A percentile compares a stretch with the other conserved stretches of the same genome.
These are phyloP conservation scores for Hyphodiscus hymeniophilus DNA, from an alignment of 495 filamentous ascomycete genomes.

Conservation along the genomic window DNA sequence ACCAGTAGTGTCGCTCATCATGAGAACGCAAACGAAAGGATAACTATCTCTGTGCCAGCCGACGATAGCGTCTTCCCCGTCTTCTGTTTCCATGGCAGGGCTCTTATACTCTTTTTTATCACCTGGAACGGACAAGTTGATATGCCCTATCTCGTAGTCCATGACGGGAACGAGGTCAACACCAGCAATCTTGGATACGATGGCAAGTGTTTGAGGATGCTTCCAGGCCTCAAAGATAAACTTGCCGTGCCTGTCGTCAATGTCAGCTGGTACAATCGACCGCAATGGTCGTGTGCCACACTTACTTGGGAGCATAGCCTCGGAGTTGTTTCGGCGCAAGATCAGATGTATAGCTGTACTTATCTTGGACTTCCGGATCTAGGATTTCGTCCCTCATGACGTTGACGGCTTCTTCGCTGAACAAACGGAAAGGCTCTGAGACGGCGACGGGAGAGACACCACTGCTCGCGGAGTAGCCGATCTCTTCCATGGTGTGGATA, in stretches of 20 bases:
- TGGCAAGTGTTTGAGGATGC: conserved; percentile 51
- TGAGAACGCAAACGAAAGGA: conserved; percentile 69
- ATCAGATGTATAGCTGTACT: conserved; percentile 56
- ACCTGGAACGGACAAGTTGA: conserved; percentile 57
- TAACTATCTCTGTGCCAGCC: conserved; percentile 71
- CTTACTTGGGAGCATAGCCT: conserved; percentile 59
- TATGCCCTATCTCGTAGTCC: conserved; percentile 67
- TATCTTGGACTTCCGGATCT: conserved; percentile 51
- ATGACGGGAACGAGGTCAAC: conserved; percentile 62
- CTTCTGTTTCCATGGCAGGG: conserved; percentile 33
- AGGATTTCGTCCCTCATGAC: conserved; percentile 61
- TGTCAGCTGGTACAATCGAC: neutral
- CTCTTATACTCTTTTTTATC: conserved; percentile 35
- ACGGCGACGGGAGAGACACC: conserved; percentile 61
- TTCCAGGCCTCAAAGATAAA: conserved; percentile 69
- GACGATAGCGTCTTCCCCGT: conserved; percentile 55
- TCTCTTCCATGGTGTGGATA: conserved; percentile 24
- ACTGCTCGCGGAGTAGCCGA: conserved; percentile 18
- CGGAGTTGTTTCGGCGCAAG: conserved; percentile 58
- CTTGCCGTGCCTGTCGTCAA: conserved; percentile 41
- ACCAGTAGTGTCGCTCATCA: conserved; percentile 61
- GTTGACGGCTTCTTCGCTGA: conserved; percentile 55
- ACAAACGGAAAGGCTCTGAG: conserved; percentile 66
- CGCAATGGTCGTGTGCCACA: neutral
- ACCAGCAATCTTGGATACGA: conserved; percentile 66